A percentile compares a stretch with the other conserved stretches of the same genome.
phyloP scores from a whole-genome alignment of 139 green algal species.

The Tetradesmus lagerheimii region DNA sequence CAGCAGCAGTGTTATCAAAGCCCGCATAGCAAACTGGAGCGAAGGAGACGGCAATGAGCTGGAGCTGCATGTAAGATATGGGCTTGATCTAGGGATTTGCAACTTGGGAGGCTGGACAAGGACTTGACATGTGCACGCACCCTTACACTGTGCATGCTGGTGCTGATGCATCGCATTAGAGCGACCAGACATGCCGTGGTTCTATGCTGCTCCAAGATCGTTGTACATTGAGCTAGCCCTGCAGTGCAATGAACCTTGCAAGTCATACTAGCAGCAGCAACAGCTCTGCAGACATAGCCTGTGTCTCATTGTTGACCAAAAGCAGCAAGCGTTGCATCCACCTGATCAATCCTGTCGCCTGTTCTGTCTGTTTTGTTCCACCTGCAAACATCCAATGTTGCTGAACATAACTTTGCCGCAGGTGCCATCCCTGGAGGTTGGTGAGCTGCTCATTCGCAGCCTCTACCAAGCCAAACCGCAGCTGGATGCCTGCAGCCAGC shows the following conservation, averaged over 20 bases:
- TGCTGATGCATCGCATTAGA: too few species aligned
- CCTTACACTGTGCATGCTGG: too few species aligned
- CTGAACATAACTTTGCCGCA: neutral
- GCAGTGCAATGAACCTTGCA: too few species aligned
- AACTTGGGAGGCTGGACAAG: too few species aligned
- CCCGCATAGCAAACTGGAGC: neutral
- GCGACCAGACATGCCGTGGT: neutral
- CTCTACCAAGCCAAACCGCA: neutral
- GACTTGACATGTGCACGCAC: neutral
- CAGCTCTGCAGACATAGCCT: neutral
- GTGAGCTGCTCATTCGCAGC: neutral
- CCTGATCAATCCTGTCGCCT: too few species aligned
- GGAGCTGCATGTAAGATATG: neutral
- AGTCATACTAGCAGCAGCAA: neutral
- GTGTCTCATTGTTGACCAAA: too few species aligned
- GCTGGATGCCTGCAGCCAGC: neutral
- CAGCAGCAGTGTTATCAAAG: neutral
- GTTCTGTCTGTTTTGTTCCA: too few species aligned
- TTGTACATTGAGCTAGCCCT: too few species aligned
- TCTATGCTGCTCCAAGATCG: too few species aligned
- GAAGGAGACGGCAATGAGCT: neutral
- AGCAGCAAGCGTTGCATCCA: too few species aligned
- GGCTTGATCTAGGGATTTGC: too few species aligned
- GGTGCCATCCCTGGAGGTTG: neutral
- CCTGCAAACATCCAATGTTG: too few species aligned